phyloP scores from a whole-genome alignment of 805 yeast genomes.

The Allodekkera sacchari region DNA sequence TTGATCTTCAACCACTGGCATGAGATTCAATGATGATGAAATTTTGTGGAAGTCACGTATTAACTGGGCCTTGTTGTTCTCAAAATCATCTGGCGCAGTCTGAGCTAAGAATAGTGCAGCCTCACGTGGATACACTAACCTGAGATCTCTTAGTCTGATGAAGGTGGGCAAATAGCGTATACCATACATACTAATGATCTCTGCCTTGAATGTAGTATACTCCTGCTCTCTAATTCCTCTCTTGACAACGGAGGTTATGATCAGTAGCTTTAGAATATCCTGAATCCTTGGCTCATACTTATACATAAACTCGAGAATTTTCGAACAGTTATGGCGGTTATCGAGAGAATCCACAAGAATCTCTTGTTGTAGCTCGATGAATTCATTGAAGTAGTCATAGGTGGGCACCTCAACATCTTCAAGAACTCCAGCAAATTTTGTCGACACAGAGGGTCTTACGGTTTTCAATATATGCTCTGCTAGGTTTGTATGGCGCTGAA shows the following conservation, averaged over 20 bases:
- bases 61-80: conserved; percentile 13
- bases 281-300: conserved; percentile 31
- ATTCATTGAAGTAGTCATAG: conserved; percentile 30
- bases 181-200: conserved; percentile 60
- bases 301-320: conserved; percentile 43
- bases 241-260: conserved; percentile 53
- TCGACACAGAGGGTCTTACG: conserved; percentile 24
- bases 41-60: conserved; percentile 27
- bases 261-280: conserved; percentile 43
- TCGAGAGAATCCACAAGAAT: conserved; percentile 47
- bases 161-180: conserved; percentile 39
- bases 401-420: conserved; percentile 10
- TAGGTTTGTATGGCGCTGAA: conserved; percentile 66
- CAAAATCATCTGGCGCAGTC: background rate
- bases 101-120: conserved; percentile 14
- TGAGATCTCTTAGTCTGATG: conserved; percentile 39
- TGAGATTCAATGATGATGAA: conserved; percentile 36
- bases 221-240: conserved; percentile 67
- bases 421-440: conserved; percentile 16
- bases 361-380: conserved; percentile 62
- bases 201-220: conserved; percentile 43
- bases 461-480: conserved; percentile 52
- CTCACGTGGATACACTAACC: conserved; percentile 34
- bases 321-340: conserved; percentile 26
- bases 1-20: conserved; percentile 28